Evolutionary conservation across 805 yeast genomes (phyloP), one percentile per base, ranked within the genome.

Genomic region (Ascoidea tarda): DNA sequence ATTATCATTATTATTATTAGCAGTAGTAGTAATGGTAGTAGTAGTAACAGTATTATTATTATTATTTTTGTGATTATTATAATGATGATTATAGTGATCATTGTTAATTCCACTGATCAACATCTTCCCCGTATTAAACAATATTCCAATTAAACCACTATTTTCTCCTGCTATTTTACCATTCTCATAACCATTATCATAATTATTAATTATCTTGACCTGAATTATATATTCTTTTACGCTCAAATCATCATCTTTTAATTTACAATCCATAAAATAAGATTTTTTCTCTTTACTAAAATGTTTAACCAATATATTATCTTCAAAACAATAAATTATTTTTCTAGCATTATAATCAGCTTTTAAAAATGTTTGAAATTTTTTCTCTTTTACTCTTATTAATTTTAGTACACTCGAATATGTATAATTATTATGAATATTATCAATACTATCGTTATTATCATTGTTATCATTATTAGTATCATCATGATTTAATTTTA

Each of bases 111-210:
- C 45, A 45, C 53, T 50, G 16, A 55, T 47, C 4, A 55, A 48
- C n/a, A 55, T 33, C 45, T 55, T 53, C 12, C 58, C 58, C 8
- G 53, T 47, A n/a, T 47, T 16, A 52, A 46, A 55, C 28, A 54
- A 44, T 5, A 50, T 51, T 16, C 49, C 16, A 32, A 49, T 50
- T 10, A 53, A 28, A 6, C 53, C 49, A 8, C 50, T 48, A 50
- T 55, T 48, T 33, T 49, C 47, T 32, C 58, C 58, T 1, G 58
- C 54, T 6, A 46, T n/a, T 38, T 14, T 28, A 5, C 6, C 28
- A 28, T 14, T 16, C 31, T 28, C 16, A 10, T 32, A 31, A 32
- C 12, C 12, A 10, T 32, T 8, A 5, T 48, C 16, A n/a, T 48
- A 16, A 42, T 53, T 53, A 48, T 53, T 49, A 14, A 50, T 50